phyloP scores from a whole-genome alignment of 768 basidiomycete genomes.

The Calocera cornea region DNA sequence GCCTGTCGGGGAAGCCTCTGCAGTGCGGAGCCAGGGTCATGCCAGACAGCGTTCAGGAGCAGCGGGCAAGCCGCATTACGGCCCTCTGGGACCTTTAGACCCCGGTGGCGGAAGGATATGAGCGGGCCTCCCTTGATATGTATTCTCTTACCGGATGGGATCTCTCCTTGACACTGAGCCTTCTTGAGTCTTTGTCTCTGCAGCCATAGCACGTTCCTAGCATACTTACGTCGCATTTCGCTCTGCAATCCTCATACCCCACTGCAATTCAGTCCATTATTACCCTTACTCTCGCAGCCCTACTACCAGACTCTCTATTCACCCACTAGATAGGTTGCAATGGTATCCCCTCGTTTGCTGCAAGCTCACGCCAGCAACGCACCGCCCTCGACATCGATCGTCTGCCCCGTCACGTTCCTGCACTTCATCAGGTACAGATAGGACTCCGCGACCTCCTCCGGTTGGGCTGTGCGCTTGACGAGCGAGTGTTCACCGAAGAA shows the following conservation, averaged over 20 bases:
- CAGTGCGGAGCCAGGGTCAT: background rate
- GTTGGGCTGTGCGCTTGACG: constrained; percentile 9
- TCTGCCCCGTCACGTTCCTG: background rate
- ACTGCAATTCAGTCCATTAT: background rate
- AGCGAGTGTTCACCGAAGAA: constrained; percentile 6
- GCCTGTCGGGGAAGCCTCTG: background rate
- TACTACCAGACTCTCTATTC: background rate
- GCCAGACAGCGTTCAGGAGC: constrained; percentile 2
- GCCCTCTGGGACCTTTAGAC: constrained; percentile 2
- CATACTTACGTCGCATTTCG: constrained; percentile 3
- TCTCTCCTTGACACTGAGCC: background rate
- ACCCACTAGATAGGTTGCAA: background rate
- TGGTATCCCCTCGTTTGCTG: background rate
- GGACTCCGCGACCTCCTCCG: constrained; percentile 13
- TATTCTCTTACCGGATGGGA: background rate
- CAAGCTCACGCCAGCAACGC: background rate
- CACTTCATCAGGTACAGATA: constrained; percentile 17
- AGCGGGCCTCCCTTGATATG: background rate
- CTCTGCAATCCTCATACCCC: constrained; percentile 1
- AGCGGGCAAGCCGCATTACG: background rate
- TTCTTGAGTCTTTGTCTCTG: background rate
- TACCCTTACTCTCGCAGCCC: background rate
- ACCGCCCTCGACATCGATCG: background rate
- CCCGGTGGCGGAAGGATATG: background rate
- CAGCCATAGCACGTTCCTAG: constrained; percentile 5